Conservation (phyloP, 2,329 filamentous ascomycete genomes). For the Laburnicola sp. region DNA sequence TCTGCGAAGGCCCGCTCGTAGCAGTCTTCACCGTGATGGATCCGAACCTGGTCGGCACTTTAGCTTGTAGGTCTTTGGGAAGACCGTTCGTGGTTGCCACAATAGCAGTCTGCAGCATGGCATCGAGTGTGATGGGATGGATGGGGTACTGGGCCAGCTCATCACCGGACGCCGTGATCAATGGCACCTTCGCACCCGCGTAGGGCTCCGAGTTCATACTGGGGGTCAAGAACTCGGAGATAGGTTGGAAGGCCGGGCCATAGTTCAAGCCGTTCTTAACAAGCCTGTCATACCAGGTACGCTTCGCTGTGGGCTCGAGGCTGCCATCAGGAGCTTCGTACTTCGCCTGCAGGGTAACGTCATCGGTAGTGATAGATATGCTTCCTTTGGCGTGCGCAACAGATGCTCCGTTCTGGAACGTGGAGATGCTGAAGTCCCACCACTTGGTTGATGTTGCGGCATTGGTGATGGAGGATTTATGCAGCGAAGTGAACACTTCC, state of each 20-base stretch:
- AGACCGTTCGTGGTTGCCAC: constrained; percentile 18
- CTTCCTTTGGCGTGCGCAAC: constrained; percentile 17
- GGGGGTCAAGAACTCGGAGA: constrained; percentile 1
- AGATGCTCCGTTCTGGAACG: constrained; percentile 12
- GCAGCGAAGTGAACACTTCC: constrained; percentile 11
- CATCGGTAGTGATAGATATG: not conserved
- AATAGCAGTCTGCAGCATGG: constrained; percentile 22
- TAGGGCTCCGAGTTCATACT: not conserved
- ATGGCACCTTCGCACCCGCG: constrained; percentile 6
- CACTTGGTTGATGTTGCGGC: constrained; percentile 13
- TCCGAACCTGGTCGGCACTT: constrained; percentile 17
- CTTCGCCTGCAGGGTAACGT: not conserved
- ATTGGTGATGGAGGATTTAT: constrained; percentile 3
- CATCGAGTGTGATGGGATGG: constrained; percentile 28
- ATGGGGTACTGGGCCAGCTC: constrained; percentile 14
- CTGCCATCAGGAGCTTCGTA: not conserved
- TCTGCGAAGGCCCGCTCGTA: not conserved
- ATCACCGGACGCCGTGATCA: constrained; percentile 9
- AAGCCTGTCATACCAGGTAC: constrained; percentile 6
- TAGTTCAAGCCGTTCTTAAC: constrained; percentile 2
- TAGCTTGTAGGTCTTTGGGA: constrained; percentile 13
- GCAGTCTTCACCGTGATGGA: not conserved
- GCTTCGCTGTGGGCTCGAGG: constrained; percentile 1
- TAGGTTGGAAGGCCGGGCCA: constrained; percentile 5
- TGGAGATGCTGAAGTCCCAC: constrained; percentile 21